Evolutionary conservation across 352 stramenopile species (phyloP), one percentile per base, ranked within the genome.

Genomic region (Peronospora belbahrii): DNA sequence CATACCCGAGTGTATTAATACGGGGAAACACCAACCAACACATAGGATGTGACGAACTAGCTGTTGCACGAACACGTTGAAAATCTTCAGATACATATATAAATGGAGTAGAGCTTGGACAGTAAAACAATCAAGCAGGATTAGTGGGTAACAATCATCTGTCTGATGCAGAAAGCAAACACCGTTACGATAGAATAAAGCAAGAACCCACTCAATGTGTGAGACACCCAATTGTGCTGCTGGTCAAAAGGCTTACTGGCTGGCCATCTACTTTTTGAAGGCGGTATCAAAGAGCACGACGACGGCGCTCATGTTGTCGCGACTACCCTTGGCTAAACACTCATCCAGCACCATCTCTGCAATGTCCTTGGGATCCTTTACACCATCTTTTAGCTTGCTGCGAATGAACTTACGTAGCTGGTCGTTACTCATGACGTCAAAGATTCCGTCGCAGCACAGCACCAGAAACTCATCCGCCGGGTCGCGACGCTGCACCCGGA

Each of bases 401-500:
- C 78, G 75, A 17, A 96, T 83, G 45, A 96, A 97, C 56, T 94
- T 88, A 35, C 89, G 79, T 42, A 92, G 66, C 65, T 97, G 85
- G 59, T 97, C 83, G 59, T 97, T 95, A 55, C 70, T 91, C 83
- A 97, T 97, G 23, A 97, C 91, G 51, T 97, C 91, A 65, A 88
- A 97, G 44, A 97, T 90, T 44, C 91, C 91, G 51, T 97, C 91
- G 50, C 88, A 97, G 35, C 77, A 86, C 11, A 97, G 70, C 41
- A 96, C 66, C 11, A 97, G 65, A 51, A 97, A 96, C 61, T 97
- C 83, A 56, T 97, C 90, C 3, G 92, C 65, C 4, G 68, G 15
- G 42, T 85, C 65, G 15, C 79, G 82, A 15, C 57, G 64, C 35
- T 89, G 78, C 47, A 90, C 76, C 24, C 75, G 75, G 38, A 94